Percentiles rank a stretch among this genome's conserved stretches.
Conservation (phyloP, 345 rosid genomes). For the Bruguiera gymnorhiza region DNA sequence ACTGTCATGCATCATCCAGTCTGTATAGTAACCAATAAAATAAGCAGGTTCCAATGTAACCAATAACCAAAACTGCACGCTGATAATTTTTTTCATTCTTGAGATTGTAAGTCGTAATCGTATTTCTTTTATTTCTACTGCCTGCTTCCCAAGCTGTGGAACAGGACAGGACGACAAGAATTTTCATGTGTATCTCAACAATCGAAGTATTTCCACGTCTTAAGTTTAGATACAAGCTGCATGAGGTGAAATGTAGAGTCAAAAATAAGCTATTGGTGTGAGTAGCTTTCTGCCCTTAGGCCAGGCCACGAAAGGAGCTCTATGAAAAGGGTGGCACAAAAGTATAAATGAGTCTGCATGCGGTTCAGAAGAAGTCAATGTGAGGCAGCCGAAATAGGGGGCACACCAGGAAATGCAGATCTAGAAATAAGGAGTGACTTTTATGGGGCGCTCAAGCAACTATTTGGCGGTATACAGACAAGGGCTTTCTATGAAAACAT, state of each 20-base stretch:
- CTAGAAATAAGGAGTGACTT: constrained; percentile 14
- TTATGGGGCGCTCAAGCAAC: constrained; percentile 19
- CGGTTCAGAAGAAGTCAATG: constrained; percentile 20
- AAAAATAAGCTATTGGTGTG: neutral
- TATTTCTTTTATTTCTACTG: neutral
- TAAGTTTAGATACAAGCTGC: neutral
- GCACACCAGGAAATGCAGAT: constrained; percentile 13
- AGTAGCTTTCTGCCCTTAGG: neutral
- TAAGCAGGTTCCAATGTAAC: too few relatives aligned
- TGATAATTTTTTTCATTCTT: neutral
- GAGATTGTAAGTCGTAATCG: neutral
- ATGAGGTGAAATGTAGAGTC: neutral
- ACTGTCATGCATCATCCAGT: too few relatives aligned
- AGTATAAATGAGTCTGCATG: neutral
- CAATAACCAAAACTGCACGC: too few relatives aligned
- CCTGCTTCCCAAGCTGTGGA: neutral
- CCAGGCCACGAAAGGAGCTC: neutral
- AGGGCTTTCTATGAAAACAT: constrained; percentile 5
- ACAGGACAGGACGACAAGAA: neutral
- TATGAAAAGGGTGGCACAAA: neutral
- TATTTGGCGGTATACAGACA: constrained; percentile 15
- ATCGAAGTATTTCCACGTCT: too few relatives aligned
- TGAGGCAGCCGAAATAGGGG: constrained; percentile 25
- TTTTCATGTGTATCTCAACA: neutral
- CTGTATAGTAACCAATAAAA: too few relatives aligned